Evolutionary conservation across 192 early-diverging fungal genomes (phyloP), one percentile per base, ranked within the genome.

Genomic region (Nowakowskiella sp.): DNA sequence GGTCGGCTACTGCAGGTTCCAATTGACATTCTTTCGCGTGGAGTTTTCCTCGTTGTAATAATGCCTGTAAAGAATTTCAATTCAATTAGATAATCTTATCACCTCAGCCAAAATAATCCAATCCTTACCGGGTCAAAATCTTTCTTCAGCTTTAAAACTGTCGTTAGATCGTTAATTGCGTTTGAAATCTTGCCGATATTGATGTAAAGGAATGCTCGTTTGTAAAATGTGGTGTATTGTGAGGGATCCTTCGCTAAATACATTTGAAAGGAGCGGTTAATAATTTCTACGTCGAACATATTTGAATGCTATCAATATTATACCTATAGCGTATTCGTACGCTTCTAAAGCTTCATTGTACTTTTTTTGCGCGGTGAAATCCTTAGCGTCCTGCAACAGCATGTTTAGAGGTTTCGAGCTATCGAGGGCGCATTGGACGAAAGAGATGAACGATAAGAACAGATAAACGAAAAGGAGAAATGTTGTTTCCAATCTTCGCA

Each of bases 181-280:
- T 81, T 74, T 4, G 65, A 52, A 46, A 76, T 78, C 31, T 81
- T 77, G 44, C 85, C 88, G 24, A 92, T 53, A 19, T 77, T 77
- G 33, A 96, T 64, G 42, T 91, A 84, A 5, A 86, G 84, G 9
- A 86, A 82, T 0, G 92, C 94, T 42, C 92, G 77, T 61, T 86
- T 83, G 62, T 85, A 94, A 70, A 86, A 88, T n/a, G 83, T 83
- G 6, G 90, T 58, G 51, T 93, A 89, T 74, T 90, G 85, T 42
- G 73, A 65, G 6, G 89, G 86, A 52, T 98, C 91, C 31, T 65
- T 61, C 27, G 67, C 87, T 72, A 75, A 64, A 6, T 65, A 71
- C 27, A 52, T 55, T 42, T 66, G 65, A 58, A 64, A 81, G 54
- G 52, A 48, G 34, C 42, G 47, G 26, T 74, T 52, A 16, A 67